Base-by-base conservation (phyloP, 768 basidiomycete species). In the Russula ochroleuca region DNA sequence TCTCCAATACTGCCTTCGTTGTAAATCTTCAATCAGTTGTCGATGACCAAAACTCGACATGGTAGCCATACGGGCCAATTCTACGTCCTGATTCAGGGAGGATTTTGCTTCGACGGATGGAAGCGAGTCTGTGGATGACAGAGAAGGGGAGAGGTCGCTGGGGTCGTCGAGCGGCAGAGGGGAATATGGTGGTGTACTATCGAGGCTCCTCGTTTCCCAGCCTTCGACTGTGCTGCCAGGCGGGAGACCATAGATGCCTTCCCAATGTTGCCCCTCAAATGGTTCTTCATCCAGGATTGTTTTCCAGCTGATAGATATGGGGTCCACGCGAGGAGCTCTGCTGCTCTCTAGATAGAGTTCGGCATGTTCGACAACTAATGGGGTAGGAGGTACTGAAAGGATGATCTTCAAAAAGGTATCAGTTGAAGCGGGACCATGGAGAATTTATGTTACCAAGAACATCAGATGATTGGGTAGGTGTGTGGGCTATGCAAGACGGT, bases 191-290 rank as follows among this genome's bases (percentile, higher is more conserved):
- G 86, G 83, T 1, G 85, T 83, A 70, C 82, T 88, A 67, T 82
- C 84, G 64, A 76, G 79, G 43, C 81, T 82, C 57, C 76, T 76
- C 48, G 74, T 75, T 50, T 80, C 78, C 71, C 78, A 77, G 38
- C 77, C 74, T 53, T 78, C 75, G 8, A 78, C 71, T 1, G 77
- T 78, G 61, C 74, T 76, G 33, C 84, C 81, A n/a, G 78, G 72
- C 31, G 81, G 80, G 28, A 77, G 70, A 79, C 72, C 85, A 65
- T 83, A 83, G n/a, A 82, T 82, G 1, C 88, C 88, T 70, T 89
- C 82, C 90, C 90, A 92, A 69, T 92, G 91, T 65, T 92, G 85
- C 17, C 88, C 92, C 73, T 92, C 88, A 65, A 90, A 88, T 4
- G 90, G 89, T 61, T 92, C 91, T 69, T 91, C 90, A 1, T 81